These are phyloP conservation scores for Brassica carinata DNA, from an alignment of 345 rosid species.

Conservation along the genomic window DNA sequence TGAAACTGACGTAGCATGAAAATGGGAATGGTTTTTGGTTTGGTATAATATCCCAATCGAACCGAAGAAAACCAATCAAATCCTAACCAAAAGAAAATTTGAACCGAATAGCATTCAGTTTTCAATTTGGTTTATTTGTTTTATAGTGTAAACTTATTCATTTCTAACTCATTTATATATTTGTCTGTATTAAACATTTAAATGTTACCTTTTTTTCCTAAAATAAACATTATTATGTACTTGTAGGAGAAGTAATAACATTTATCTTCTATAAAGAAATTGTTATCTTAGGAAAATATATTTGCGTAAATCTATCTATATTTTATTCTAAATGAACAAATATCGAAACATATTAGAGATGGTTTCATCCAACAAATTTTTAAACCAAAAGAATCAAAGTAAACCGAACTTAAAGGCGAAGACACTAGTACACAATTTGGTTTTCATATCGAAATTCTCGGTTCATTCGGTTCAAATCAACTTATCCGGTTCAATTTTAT, in stretches of 20 bases:
- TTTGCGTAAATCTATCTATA: too few relatives aligned
- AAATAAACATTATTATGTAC: too few relatives aligned
- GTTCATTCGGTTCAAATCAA: slow-evolving; percentile 1
- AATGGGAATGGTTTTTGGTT: not conserved
- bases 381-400: not conserved
- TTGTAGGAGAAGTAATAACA: not conserved
- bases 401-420: not conserved
- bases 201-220: not conserved
- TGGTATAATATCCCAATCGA: not conserved
- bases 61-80: not conserved
- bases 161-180: not conserved
- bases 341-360: not conserved
- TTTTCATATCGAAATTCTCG: not conserved
- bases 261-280: too few relatives aligned
- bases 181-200: not conserved
- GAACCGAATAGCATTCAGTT: not conserved
- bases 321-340: too few relatives aligned
- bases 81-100: not conserved
- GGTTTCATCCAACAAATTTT: not conserved
- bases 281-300: too few relatives aligned
- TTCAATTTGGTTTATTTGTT: too few relatives aligned
- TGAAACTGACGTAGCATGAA: not conserved
- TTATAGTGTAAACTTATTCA: not conserved
- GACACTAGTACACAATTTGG: not conserved
- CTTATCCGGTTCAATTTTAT: not conserved